Conservation (phyloP, 2,329 filamentous ascomycete species). For the Tolypocladium ophioglossoides region DNA sequence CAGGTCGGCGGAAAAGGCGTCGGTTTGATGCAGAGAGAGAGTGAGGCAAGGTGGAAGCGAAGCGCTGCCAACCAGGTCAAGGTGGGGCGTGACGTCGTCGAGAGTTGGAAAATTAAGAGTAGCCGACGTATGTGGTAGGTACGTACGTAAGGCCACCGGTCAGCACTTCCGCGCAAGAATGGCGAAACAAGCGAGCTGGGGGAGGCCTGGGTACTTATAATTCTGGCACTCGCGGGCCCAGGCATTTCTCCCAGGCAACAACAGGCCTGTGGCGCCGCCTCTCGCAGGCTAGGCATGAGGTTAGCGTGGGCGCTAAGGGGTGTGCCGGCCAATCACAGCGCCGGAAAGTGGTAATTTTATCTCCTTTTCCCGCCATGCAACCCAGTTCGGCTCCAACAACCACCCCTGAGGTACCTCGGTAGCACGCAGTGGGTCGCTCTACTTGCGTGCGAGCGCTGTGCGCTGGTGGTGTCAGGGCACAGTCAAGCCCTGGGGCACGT, state of each 20-base stretch:
- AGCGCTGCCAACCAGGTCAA: conserved; percentile 12
- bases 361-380: conserved; percentile 23
- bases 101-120: conserved; percentile 21
- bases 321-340: conserved; percentile 26
- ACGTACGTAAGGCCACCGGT: conserved; percentile 44
- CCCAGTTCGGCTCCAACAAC: conserved; percentile 18
- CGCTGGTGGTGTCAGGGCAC: conserved; percentile 2
- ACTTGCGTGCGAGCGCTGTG: conserved; percentile 3
- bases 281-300: conserved; percentile 26
- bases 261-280: conserved; percentile 32
- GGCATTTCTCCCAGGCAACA: conserved; percentile 32
- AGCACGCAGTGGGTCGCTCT: conserved; percentile 16
- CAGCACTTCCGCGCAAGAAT: conserved; percentile 44
- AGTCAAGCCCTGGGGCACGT: conserved; percentile 6
- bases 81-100: conserved; percentile 23
- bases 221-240: conserved; percentile 31
- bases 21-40: conserved; percentile 10
- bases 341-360: conserved; percentile 23
- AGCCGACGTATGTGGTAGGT: conserved; percentile 37
- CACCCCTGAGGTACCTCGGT: conserved; percentile 28
- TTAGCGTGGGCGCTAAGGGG: conserved; percentile 24
- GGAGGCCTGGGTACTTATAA: conserved; percentile 46
- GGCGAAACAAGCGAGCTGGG: conserved; percentile 39
- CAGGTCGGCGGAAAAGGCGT: conserved; percentile 8
- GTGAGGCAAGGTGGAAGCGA: conserved; percentile 8